A percentile compares a stretch with the other conserved stretches of the same genome.
Evolutionary conservation across 176 grass and related monocot species (phyloP).

Genomic region (Aegilops sharonensis): DNA sequence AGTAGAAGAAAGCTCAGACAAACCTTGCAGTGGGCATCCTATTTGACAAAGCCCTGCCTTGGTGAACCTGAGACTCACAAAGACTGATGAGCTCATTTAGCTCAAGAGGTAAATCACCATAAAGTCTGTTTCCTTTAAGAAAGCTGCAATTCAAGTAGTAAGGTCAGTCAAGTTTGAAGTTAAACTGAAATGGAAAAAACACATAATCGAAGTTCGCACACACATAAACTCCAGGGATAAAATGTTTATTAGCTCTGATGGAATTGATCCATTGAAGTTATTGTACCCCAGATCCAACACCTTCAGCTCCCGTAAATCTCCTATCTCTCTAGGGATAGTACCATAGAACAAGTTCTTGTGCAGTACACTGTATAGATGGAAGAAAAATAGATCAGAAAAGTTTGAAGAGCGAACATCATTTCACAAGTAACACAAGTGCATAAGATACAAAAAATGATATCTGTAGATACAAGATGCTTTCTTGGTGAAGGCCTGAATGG

Average conservation of each 20-base stretch:
- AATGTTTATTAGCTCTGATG: slow-evolving; percentile 38
- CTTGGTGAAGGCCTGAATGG: background rate
- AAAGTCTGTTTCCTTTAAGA: slow-evolving; percentile 49
- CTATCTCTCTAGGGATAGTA: slow-evolving; percentile 45
- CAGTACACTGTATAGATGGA: slow-evolving; percentile 31
- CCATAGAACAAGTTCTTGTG: slow-evolving; percentile 59
- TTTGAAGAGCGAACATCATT: background rate
- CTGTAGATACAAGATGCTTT: background rate
- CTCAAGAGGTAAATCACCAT: slow-evolving; percentile 12
- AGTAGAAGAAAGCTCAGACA: background rate
- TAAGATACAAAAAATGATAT: background rate
- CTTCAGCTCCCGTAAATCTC: slow-evolving; percentile 36
- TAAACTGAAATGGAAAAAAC: slow-evolving; percentile 6
- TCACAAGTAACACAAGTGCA: background rate
- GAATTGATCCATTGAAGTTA: slow-evolving; percentile 50
- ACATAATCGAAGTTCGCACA: slow-evolving; percentile 10
- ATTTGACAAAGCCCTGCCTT: slow-evolving; percentile 23
- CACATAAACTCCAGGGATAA: slow-evolving; percentile 43
- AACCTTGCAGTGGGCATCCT: slow-evolving; percentile 27
- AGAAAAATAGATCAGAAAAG: slow-evolving; percentile 20
- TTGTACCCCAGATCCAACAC: slow-evolving; percentile 58
- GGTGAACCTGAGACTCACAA: slow-evolving; percentile 15
- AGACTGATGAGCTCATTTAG: slow-evolving; percentile 23
- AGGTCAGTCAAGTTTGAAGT: background rate
- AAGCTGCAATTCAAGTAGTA: slow-evolving; percentile 30